Evolutionary conservation across 495 filamentous ascomycete species (phyloP), one percentile per base, ranked within the genome.

Genomic region (Amphirosellinia nigrospora): DNA sequence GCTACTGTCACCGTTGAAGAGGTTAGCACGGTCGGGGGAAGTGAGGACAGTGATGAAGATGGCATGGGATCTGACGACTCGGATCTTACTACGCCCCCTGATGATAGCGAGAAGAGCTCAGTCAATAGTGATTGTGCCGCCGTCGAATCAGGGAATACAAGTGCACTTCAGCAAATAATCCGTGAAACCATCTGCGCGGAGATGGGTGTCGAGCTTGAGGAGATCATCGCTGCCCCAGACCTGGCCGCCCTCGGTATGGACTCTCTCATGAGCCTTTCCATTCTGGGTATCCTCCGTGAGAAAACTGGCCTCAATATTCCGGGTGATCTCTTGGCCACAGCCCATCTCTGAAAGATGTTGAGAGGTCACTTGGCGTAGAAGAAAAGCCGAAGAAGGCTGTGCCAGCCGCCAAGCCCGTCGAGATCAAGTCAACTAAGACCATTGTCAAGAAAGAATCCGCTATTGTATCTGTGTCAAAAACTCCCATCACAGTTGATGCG

Each of bases 151-250:
- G 72, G 77, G 50, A 76, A 73, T 46, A 76, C 77, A 48, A 72
- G 78, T 45, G 81, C 86, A 70, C 80, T 87, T n/a, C 84, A 83
- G 71, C 79, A 81, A 43, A 81, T 82, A 34, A 83, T 91, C 8
- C 84, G 86, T 41, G 79, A 82, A 21, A 91, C 88, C 64, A 86
- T 94, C 58, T 86, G 90, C 3, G 82, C 86, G 34, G 92, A 93
- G 74, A 91, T 92, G 78, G 89, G 88, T 26, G 85, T 92, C 15
- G 81, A 89, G 5, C 79, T 89, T 0, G 85, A 89, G 5, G 91
- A 93, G 71, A 83, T 94, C 59, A 73, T 80, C 15, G 83, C 85
- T 36, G 81, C 79, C 10, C 81, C 82, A 8, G 82, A 86, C 67
- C 78, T 89, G 46, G 79, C 83, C 28, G 81, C 84, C 19, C 76